These are phyloP conservation scores for Xylaria polymorpha DNA, from an alignment of 2,329 filamentous ascomycete species.

Conservation along the genomic window DNA sequence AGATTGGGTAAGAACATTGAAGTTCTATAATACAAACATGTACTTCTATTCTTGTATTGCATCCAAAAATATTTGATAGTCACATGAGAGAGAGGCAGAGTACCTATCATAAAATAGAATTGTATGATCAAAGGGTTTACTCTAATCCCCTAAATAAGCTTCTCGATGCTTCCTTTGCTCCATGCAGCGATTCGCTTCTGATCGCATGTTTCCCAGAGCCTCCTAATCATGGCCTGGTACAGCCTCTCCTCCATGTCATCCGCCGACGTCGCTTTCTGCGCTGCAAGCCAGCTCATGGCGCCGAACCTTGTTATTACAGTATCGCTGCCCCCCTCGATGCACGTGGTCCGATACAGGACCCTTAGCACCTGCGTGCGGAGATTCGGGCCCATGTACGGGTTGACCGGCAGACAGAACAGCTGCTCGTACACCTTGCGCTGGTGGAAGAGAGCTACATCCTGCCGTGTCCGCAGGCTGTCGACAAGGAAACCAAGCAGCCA, in stretches of 20 bases:
- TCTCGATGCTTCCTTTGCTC: conserved; percentile 47
- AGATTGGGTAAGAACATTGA: no score
- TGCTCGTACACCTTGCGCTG: conserved; percentile 63
- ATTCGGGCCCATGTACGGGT: conserved; percentile 46
- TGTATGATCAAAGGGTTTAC: background rate
- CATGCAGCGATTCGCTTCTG: conserved; percentile 49
- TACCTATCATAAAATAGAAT: background rate
- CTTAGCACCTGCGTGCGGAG: conserved; percentile 47
- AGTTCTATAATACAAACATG: background rate
- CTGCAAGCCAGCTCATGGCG: conserved; percentile 46
- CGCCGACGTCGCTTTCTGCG: conserved; percentile 42
- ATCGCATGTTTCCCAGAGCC: conserved; percentile 50
- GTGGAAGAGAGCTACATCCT: conserved; percentile 49
- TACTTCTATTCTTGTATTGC: background rate
- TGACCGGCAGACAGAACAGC: conserved; percentile 53
- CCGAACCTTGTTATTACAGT: conserved; percentile 51
- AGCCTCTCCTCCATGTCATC: conserved; percentile 42
- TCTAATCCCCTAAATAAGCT: conserved; percentile 31
- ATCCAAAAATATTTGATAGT: background rate
- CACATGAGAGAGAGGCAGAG: background rate
- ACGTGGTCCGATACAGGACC: conserved; percentile 47
- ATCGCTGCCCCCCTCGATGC: conserved; percentile 49
- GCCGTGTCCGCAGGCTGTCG: conserved; percentile 46
- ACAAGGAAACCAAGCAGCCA: conserved; percentile 51
- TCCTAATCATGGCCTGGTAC: conserved; percentile 45